Evolutionary conservation across 495 filamentous ascomycete species (phyloP), one percentile per base, ranked within the genome.

Genomic region (Penicillium robsamsonii): DNA sequence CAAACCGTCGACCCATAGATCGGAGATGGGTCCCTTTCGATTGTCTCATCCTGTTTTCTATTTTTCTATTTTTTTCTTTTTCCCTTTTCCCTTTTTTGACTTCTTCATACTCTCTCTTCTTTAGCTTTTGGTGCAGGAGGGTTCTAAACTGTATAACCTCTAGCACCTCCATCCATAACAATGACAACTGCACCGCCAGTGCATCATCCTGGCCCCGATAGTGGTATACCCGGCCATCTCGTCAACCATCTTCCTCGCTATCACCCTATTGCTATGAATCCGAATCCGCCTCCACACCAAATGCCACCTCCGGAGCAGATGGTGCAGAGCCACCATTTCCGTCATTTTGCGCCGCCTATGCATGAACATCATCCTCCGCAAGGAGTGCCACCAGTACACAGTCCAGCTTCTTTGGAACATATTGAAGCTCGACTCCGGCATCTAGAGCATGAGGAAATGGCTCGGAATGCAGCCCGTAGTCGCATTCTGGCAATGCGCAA

Each of bases 241-340:
- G 66, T 62, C 29, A 69, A 70, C 62, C 62, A 61, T 58, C 64
- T 76, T 2, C 72, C 74, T 35, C 73, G 75, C 35, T 77, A 77
- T 45, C 74, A 77, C 48, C 73, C 75, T 30, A 77, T 79, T 61
- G 75, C 75, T 52, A 79, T 77, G 68, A 79, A 79, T 57, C 73
- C 75, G 12, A 71, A 69, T 49, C 69, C 71, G 30, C 60, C 66
- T 43, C 59, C 72, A 33, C 69, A 72, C 48, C 69, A 67, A 53
- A 66, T 67, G 54, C 70, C 72, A 18, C 62, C 66, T 9, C 70
- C 71, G 29, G 71, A 76, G 1, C 64, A 70, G 46, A 66, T 75
- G 66, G 64, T 73, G 37, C 73, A 71, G 25, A 67, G 61, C 50
- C 72, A 71, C 48, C 72, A 73, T 52, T 77, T 68, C 43, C 71